Evolutionary conservation across 2,329 filamentous ascomycete species (phyloP).

Genomic region (Ophiostoma novo-ulmi): DNA sequence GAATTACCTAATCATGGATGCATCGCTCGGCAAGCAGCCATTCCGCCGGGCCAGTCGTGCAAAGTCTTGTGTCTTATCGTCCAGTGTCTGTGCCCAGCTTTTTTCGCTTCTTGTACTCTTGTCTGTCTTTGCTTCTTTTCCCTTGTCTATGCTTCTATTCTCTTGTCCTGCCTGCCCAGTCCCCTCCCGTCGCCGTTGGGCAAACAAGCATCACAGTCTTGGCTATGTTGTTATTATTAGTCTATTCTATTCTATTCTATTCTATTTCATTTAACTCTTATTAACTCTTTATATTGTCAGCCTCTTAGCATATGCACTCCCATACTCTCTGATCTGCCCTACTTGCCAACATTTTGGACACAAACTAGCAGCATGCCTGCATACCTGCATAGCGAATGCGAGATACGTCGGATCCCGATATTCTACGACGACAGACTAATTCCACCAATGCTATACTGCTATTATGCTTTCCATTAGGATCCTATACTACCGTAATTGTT

Average conservation of each 20-base stretch:
- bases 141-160: background rate
- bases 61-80: background rate
- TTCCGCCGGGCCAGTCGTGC: background rate
- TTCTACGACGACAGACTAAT: too few species aligned
- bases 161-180: background rate
- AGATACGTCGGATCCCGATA: too few species aligned
- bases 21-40: background rate
- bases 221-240: background rate
- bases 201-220: conserved; percentile 3
- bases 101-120: background rate
- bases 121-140: background rate
- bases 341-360: too few species aligned
- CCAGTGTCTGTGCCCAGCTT: background rate
- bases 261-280: background rate
- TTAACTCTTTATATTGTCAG: background rate
- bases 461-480: background rate
- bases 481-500: background rate
- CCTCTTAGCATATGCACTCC: background rate
- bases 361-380: too few species aligned
- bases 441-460: too few species aligned
- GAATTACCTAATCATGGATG: background rate
- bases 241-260: background rate
- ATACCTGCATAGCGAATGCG: too few species aligned
- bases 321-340: too few species aligned
- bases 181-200: background rate